These are phyloP conservation scores for Limonium bicolor DNA, from an alignment of 148 eudicot genomes.

Conservation along the genomic window DNA sequence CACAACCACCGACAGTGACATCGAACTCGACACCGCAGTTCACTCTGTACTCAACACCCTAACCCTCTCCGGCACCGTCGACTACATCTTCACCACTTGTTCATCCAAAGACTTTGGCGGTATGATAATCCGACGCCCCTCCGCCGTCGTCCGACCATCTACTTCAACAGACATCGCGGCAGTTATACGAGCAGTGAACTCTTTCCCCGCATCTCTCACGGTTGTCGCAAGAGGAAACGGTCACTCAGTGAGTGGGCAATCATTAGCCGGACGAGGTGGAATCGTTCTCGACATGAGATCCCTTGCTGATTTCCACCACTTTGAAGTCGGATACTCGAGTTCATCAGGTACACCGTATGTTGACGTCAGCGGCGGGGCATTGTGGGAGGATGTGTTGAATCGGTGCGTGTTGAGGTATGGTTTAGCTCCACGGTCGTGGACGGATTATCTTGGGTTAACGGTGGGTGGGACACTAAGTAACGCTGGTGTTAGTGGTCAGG, in stretches of 20 bases:
- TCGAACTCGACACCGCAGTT: conserved; percentile 2
- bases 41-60: background rate
- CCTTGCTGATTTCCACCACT: conserved; percentile 8
- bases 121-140: conserved; percentile 18
- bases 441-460: conserved; percentile 67
- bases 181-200: conserved; percentile 22
- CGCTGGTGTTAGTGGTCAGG: conserved; percentile 87
- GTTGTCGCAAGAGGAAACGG: conserved; percentile 86
- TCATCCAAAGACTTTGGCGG: conserved; percentile 77
- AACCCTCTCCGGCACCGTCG: conserved; percentile 25
- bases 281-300: conserved; percentile 61
- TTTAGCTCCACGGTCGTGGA: conserved; percentile 75
- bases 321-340: conserved; percentile 9
- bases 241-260: conserved; percentile 89
- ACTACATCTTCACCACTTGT: conserved; percentile 11
- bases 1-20: conserved; percentile 9
- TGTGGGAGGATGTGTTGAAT: conserved; percentile 66
- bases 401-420: conserved; percentile 38
- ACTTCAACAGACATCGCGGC: conserved; percentile 26
- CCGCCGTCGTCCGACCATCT: conserved; percentile 41
- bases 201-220: conserved; percentile 24
- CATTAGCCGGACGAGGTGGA: conserved; percentile 44
- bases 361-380: conserved; percentile 79
- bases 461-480: conserved; percentile 84
- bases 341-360: conserved; percentile 11